Evolutionary conservation across 2,329 filamentous ascomycete species (phyloP).

Genomic region (Tolypocladium guangdongense): DNA sequence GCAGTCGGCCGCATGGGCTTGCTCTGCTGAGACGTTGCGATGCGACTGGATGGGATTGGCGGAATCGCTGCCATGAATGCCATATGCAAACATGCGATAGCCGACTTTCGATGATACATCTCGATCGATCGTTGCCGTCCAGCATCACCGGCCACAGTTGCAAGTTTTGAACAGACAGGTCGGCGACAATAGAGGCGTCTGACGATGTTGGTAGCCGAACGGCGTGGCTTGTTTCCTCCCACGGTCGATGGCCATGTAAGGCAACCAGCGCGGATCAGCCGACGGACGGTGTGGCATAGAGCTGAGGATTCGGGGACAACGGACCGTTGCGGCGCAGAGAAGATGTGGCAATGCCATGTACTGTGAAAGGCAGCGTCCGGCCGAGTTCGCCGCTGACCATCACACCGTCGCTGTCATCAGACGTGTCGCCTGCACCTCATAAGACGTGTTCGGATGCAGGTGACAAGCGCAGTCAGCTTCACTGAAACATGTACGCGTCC

Average conservation of each 20-base stretch:
- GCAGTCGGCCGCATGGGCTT: not conserved
- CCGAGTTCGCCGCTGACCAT: too few relatives aligned
- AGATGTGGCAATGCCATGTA: too few relatives aligned
- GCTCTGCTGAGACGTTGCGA: not conserved
- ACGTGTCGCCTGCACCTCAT: not conserved
- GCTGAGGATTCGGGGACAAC: too few relatives aligned
- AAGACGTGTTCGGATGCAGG: not conserved
- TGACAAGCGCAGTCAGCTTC: not conserved
- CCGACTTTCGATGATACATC: not conserved
- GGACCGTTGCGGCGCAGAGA: too few relatives aligned
- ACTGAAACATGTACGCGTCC: not conserved
- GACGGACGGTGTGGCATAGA: too few relatives aligned
- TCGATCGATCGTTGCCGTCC: not conserved
- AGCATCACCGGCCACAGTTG: not conserved
- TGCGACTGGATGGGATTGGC: not conserved
- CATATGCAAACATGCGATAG: not conserved
- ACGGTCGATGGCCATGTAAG: too few relatives aligned
- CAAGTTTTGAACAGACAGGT: not conserved
- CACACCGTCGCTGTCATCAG: too few relatives aligned
- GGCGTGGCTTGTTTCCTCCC: not conserved
- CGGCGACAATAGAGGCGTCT: not conserved
- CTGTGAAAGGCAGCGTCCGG: too few relatives aligned
- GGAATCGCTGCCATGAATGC: not conserved
- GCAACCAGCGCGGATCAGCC: too few relatives aligned
- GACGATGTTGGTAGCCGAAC: not conserved